Evolutionary conservation across 2,329 filamentous ascomycete genomes (phyloP).

Genomic region (Rhynchosporium secalis): DNA sequence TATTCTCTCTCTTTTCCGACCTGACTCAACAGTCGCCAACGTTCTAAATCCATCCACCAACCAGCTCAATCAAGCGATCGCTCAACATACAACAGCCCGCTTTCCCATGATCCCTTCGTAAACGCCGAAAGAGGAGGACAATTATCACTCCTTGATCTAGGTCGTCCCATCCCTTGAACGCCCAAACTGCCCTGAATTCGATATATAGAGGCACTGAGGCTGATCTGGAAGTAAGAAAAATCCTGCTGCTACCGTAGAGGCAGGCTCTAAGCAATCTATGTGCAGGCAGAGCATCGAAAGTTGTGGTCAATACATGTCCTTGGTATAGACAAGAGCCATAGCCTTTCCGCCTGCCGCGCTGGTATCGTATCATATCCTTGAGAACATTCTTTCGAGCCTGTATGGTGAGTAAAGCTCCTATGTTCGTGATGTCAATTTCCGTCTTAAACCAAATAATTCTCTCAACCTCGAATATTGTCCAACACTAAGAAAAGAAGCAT

Average conservation of each 20-base stretch:
- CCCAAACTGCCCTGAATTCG: background rate
- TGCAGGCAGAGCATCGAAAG: background rate
- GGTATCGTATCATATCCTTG: background rate
- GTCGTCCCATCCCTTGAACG: background rate
- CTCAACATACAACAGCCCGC: background rate
- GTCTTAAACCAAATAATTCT: background rate
- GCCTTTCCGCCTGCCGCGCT: background rate
- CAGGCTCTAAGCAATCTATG: background rate
- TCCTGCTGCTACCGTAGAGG: background rate
- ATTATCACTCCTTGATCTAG: background rate
- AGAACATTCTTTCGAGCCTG: background rate
- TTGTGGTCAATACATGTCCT: conserved; percentile 2
- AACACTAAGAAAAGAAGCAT: conserved; percentile 54
- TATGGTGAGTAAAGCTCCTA: background rate
- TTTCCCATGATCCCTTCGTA: background rate
- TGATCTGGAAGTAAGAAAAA: background rate
- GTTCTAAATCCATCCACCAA: too few relatives aligned
- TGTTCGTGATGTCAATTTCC: background rate
- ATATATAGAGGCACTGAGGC: background rate
- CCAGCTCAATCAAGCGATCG: too few relatives aligned
- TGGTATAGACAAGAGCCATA: background rate
- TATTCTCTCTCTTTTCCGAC: background rate
- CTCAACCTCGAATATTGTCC: conserved; percentile 38
- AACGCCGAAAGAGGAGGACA: background rate
- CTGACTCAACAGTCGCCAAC: too few relatives aligned